These are phyloP conservation scores for Pleurotus citrinopileatus DNA, from an alignment of 768 basidiomycete species.

Conservation along the genomic window DNA sequence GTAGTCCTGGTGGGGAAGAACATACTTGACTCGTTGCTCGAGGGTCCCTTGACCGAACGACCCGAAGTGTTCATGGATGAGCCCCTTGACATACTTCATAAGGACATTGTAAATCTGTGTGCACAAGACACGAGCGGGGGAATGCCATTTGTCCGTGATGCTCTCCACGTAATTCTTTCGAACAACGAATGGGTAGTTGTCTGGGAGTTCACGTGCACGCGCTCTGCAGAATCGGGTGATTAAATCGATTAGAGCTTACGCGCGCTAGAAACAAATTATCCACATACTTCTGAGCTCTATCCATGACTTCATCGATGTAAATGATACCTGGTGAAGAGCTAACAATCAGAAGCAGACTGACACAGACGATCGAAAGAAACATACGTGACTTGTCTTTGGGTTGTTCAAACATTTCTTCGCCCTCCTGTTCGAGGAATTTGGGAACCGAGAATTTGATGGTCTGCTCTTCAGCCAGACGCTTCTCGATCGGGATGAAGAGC, in stretches of 20 bases:
- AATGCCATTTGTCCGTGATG: conserved; percentile 44
- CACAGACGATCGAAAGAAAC: neutral
- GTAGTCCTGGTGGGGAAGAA: neutral
- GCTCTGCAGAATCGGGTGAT: conserved; percentile 43
- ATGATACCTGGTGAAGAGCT: conserved; percentile 21
- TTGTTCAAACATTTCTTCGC: conserved; percentile 17
- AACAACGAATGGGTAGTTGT: conserved; percentile 62
- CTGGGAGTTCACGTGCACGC: conserved; percentile 68
- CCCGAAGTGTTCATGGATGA: conserved; percentile 50
- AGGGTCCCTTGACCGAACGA: conserved; percentile 51
- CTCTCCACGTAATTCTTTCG: conserved; percentile 45
- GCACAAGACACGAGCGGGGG: conserved; percentile 46
- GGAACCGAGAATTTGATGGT: conserved; percentile 13
- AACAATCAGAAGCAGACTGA: neutral
- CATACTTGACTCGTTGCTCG: conserved; percentile 42
- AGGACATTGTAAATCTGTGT: conserved; percentile 34
- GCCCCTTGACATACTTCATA: conserved; percentile 31
- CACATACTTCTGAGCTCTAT: conserved; percentile 44
- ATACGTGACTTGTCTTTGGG: neutral
- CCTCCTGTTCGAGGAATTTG: conserved; percentile 41
- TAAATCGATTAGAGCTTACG: too few species aligned
- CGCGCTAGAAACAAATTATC: too few species aligned
- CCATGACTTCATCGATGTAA: conserved; percentile 52
- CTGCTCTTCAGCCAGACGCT: conserved; percentile 11
- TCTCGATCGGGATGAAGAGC: conserved; percentile 50